Percentiles rank a stretch among this genome's conserved stretches.
Evolutionary conservation across 257 asterid species (phyloP).

Genomic region (Linaria vulgaris): DNA sequence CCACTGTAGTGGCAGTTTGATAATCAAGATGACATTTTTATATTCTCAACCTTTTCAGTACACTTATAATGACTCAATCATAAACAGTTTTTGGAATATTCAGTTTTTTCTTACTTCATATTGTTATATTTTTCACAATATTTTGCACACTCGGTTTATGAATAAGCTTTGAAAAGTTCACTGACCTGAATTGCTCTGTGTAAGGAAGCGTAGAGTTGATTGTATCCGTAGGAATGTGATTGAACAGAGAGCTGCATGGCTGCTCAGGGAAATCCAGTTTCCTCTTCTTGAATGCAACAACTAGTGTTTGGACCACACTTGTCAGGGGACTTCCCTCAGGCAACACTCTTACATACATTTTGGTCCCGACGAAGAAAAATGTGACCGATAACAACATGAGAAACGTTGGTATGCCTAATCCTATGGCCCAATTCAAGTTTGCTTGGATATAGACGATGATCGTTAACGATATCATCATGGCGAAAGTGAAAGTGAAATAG

Average conservation of each 20-base stretch:
- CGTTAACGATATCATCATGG: conserved; percentile 48
- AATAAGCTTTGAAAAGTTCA: not conserved
- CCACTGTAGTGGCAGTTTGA: too few relatives aligned
- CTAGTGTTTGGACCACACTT: conserved; percentile 34
- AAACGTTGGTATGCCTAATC: conserved; percentile 46
- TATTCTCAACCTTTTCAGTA: too few relatives aligned
- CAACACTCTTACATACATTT: conserved; percentile 36
- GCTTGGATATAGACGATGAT: conserved; percentile 50
- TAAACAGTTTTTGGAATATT: too few relatives aligned
- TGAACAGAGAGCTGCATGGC: conserved; percentile 36
- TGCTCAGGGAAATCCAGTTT: conserved; percentile 34
- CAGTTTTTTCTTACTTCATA: too few relatives aligned
- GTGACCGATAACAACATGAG: conserved; percentile 43
- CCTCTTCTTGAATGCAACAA: conserved; percentile 47
- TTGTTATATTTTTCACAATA: too few relatives aligned
- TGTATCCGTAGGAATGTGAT: conserved; percentile 28
- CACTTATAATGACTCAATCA: too few relatives aligned
- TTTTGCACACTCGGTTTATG: too few relatives aligned
- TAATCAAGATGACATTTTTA: too few relatives aligned
- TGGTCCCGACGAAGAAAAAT: conserved; percentile 44
- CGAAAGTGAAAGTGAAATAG: conserved; percentile 54
- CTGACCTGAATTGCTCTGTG: conserved; percentile 39
- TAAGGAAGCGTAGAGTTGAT: conserved; percentile 43
- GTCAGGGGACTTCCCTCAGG: conserved; percentile 52
- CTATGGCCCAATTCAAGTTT: conserved; percentile 41